phyloP scores from a whole-genome alignment of 345 rosid genomes.

The Draba incana region DNA sequence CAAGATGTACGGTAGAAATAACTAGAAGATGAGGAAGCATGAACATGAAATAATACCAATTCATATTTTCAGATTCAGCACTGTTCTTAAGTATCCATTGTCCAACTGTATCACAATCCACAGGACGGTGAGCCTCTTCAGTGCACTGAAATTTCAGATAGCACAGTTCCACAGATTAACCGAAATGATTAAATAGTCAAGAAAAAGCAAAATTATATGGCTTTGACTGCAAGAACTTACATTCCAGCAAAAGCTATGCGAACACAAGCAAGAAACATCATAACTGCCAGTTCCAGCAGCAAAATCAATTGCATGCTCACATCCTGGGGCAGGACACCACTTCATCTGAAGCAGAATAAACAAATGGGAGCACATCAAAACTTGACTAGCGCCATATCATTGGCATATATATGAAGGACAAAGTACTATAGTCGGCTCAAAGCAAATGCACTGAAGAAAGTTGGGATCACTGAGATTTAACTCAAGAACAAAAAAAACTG shows the following conservation, averaged over 20 bases:
- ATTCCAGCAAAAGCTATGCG: constrained; percentile 46
- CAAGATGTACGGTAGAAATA: not conserved
- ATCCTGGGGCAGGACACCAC: constrained; percentile 99
- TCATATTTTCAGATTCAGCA: constrained; percentile 44
- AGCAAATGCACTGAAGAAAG: constrained; percentile 8
- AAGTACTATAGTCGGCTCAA: constrained; percentile 4
- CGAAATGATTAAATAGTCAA: constrained; percentile 1
- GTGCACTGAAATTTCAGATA: constrained; percentile 38
- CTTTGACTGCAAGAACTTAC: constrained; percentile 36
- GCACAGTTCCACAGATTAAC: constrained; percentile 8
- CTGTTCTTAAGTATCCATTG: constrained; percentile 44
- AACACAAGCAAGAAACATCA: constrained; percentile 46
- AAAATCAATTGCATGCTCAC: constrained; percentile 70
- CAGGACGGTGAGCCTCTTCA: constrained; percentile 48
- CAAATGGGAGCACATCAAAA: not conserved
- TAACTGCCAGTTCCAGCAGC: constrained; percentile 28
- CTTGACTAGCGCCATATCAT: constrained; percentile 2
- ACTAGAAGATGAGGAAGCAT: constrained; percentile 8
- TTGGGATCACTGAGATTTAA: not conserved
- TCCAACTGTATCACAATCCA: constrained; percentile 38
- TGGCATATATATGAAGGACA: not conserved
- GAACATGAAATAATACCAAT: constrained; percentile 32
- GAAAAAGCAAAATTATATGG: constrained; percentile 8
- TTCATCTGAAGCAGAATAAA: constrained; percentile 57
- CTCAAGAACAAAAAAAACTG: constrained; percentile 4